Percentiles rank a stretch among this genome's conserved stretches.
These are phyloP conservation scores for Speleostelium caveatum DNA, from an alignment of 78 protist genomes.

Conservation along the genomic window DNA sequence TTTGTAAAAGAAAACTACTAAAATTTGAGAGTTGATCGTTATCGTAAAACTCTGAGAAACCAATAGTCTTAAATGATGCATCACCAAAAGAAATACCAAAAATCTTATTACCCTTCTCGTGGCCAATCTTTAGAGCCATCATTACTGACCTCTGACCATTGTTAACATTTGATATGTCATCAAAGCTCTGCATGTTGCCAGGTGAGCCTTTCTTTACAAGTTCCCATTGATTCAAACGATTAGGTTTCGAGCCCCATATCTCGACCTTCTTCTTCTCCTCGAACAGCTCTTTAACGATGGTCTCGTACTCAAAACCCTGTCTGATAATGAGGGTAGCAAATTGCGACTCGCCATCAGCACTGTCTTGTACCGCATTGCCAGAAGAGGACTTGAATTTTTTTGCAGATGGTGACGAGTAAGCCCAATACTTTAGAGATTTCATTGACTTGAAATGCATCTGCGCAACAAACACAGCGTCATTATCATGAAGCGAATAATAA, in stretches of 20 bases:
- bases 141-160: slow-evolving; percentile 30
- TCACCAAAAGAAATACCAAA: slow-evolving; percentile 76
- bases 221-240: slow-evolving; percentile 42
- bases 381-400: slow-evolving; percentile 22
- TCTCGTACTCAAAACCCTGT: slow-evolving; percentile 53
- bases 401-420: not conserved
- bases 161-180: slow-evolving; percentile 4
- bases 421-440: slow-evolving; percentile 61
- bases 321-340: slow-evolving; percentile 37
- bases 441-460: slow-evolving; percentile 54
- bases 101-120: not conserved
- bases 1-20: slow-evolving; percentile 43
- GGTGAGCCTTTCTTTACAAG: slow-evolving; percentile 20
- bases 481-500: slow-evolving; percentile 58
- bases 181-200: slow-evolving; percentile 63
- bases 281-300: slow-evolving; percentile 18
- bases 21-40: slow-evolving; percentile 45
- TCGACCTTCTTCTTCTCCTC: slow-evolving; percentile 33
- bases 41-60: slow-evolving; percentile 40
- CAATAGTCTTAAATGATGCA: slow-evolving; percentile 44
- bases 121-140: slow-evolving; percentile 44
- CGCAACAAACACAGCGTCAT: slow-evolving; percentile 58
- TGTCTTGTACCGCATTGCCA: not conserved
- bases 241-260: slow-evolving; percentile 40
- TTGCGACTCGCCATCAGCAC: not conserved